Percentiles rank a stretch among this genome's conserved stretches.
Evolutionary conservation across 352 stramenopile genomes (phyloP).

Genomic region (Phytophthora multivora): DNA sequence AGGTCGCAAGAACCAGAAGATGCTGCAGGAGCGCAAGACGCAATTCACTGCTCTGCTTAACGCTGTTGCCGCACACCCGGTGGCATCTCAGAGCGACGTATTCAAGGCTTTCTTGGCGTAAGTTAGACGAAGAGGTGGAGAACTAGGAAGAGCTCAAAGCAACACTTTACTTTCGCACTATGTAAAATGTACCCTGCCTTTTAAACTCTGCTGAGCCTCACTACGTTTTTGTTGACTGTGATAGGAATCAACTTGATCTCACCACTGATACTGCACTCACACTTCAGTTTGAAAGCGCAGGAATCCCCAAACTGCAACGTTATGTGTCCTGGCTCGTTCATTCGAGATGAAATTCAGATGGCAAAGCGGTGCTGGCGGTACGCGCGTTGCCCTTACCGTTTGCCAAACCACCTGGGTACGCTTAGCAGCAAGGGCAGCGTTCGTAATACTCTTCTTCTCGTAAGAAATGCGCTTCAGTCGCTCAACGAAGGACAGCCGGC

Average conservation of each 20-base stretch:
- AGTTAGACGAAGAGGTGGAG: constrained; percentile 14
- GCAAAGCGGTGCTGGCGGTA: constrained; percentile 7
- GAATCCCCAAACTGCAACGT: too few species aligned
- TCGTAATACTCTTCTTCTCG: constrained; percentile 16
- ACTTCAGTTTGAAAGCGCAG: background rate
- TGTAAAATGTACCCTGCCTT: constrained; percentile 26
- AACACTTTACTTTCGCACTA: constrained; percentile 18
- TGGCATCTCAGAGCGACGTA: constrained; percentile 47
- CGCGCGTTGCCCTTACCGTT: background rate
- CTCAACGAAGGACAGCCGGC: constrained; percentile 3
- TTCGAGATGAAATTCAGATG: constrained; percentile 6
- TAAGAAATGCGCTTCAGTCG: constrained; percentile 19
- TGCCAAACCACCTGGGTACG: constrained; percentile 1
- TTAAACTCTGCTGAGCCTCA: background rate
- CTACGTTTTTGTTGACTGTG: background rate
- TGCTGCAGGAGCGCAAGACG: constrained; percentile 62
- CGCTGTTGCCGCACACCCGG: constrained; percentile 51
- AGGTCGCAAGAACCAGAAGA: constrained; percentile 55
- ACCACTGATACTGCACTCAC: background rate
- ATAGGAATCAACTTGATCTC: background rate
- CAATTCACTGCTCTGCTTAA: constrained; percentile 67
- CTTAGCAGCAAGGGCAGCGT: constrained; percentile 3
- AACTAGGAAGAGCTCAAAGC: constrained; percentile 5
- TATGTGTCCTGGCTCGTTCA: constrained; percentile 3
- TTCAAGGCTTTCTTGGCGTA: constrained; percentile 59